These are phyloP conservation scores for Xylariomycetidae sp. DNA, from an alignment of 2,329 filamentous ascomycete genomes.

Conservation along the genomic window DNA sequence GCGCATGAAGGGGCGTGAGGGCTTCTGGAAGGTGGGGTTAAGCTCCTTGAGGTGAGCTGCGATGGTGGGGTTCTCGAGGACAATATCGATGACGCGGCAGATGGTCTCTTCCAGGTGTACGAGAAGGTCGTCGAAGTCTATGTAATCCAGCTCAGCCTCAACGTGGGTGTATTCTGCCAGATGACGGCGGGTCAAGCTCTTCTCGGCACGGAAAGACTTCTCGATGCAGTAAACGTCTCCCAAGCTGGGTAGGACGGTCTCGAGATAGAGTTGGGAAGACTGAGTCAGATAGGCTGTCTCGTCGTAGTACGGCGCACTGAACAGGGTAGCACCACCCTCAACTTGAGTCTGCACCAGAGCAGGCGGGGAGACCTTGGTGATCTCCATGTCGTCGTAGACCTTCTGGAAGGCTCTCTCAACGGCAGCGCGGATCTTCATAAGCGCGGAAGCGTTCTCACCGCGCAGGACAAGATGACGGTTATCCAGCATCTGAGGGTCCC, in stretches of 20 bases:
- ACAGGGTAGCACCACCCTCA: constrained; percentile 87
- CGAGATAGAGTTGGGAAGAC: constrained; percentile 94
- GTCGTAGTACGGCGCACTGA: constrained; percentile 84
- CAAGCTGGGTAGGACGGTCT: constrained; percentile 85
- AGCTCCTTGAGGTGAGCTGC: constrained; percentile 73
- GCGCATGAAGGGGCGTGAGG: constrained; percentile 81
- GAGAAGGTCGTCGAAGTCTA: constrained; percentile 85
- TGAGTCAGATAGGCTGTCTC: constrained; percentile 92
- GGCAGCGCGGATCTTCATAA: constrained; percentile 81
- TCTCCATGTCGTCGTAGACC: constrained; percentile 69
- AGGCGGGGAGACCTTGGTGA: constrained; percentile 82
- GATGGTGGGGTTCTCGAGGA: constrained; percentile 68
- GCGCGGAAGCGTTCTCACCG: constrained; percentile 75
- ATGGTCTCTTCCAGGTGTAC: constrained; percentile 81
- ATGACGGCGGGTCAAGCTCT: constrained; percentile 88
- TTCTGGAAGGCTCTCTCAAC: constrained; percentile 77
- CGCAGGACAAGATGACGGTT: constrained; percentile 81
- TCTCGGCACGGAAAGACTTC: constrained; percentile 98
- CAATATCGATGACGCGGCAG: constrained; percentile 76
- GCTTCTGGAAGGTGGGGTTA: constrained; percentile 85
- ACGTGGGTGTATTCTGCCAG: constrained; percentile 96
- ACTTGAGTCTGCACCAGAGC: constrained; percentile 94
- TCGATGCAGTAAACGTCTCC: constrained; percentile 98
- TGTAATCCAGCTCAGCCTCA: constrained; percentile 94
- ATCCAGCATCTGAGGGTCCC: constrained; percentile 67